These are phyloP conservation scores for Boletus reticulatus DNA, from an alignment of 768 basidiomycete species.

Conservation along the genomic window DNA sequence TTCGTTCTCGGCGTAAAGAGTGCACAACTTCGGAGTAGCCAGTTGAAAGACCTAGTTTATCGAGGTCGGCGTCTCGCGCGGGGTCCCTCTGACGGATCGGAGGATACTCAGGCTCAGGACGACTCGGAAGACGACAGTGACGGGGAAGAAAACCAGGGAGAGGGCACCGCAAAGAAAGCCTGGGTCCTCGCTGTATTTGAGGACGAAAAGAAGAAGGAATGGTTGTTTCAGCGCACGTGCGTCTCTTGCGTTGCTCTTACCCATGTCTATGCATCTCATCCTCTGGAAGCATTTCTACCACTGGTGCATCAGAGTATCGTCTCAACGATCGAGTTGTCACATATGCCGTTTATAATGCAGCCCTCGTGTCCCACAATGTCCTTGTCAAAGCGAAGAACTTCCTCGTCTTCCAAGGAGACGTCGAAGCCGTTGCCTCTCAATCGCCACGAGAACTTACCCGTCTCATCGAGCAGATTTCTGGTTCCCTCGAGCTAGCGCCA, in stretches of 20 bases:
- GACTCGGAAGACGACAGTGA: constrained; percentile 50
- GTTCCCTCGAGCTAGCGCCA: constrained; percentile 82
- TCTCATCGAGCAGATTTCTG: constrained; percentile 94
- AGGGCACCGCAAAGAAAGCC: constrained; percentile 86
- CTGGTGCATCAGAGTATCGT: constrained; percentile 88
- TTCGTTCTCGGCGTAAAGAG: constrained; percentile 98
- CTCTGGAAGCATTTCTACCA: constrained; percentile 70
- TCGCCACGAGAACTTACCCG: constrained; percentile 85
- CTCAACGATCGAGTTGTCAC: constrained; percentile 81
- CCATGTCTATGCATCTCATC: background rate
- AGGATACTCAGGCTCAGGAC: constrained; percentile 41
- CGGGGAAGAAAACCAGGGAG: constrained; percentile 54
- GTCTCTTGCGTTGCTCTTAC: constrained; percentile 31
- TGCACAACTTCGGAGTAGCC: constrained; percentile 87
- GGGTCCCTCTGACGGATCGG: constrained; percentile 41
- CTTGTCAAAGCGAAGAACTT: constrained; percentile 99
- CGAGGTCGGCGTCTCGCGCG: constrained; percentile 76
- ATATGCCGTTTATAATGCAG: constrained; percentile 85
- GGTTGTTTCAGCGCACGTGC: constrained; percentile 89
- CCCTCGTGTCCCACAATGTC: constrained; percentile 87
- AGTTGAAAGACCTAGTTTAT: constrained; percentile 94
- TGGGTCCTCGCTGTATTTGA: constrained; percentile 94
- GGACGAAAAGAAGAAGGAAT: constrained; percentile 77
- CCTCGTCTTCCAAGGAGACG: constrained; percentile 98
- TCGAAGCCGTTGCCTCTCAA: constrained; percentile 96